Evolutionary conservation across 768 basidiomycete species (phyloP).

Genomic region (Amanita muscaria): DNA sequence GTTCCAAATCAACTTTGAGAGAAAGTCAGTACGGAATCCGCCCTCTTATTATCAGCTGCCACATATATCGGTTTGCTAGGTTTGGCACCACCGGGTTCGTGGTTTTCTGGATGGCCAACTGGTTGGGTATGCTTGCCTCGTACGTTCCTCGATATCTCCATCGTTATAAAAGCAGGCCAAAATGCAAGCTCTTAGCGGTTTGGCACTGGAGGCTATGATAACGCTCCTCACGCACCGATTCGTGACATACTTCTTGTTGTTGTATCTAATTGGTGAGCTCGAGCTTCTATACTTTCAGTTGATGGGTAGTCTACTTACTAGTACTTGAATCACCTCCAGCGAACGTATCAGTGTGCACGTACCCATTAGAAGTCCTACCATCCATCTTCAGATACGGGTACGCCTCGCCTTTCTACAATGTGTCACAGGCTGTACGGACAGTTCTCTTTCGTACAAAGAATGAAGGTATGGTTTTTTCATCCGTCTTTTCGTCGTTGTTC

Average conservation of each 20-base stretch:
- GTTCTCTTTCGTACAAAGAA: constrained; percentile 55
- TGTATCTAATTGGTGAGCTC: constrained; percentile 53
- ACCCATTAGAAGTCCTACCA: constrained; percentile 47
- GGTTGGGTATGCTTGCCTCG: constrained; percentile 48
- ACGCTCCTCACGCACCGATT: constrained; percentile 44
- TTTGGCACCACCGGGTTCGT: constrained; percentile 47
- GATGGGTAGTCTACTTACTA: too few relatives aligned
- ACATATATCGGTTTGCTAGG: constrained; percentile 14
- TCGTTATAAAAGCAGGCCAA: background rate
- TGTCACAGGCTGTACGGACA: constrained; percentile 43
- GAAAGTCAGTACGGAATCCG: constrained; percentile 26
- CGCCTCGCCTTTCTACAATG: constrained; percentile 56
- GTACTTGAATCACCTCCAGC: constrained; percentile 20
- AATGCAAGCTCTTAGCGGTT: constrained; percentile 32
- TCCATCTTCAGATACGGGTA: constrained; percentile 50
- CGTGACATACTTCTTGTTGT: constrained; percentile 51
- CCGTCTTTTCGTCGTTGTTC: background rate
- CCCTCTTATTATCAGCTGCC: background rate
- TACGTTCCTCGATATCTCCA: constrained; percentile 21
- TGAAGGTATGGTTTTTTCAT: constrained; percentile 26
- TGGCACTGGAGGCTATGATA: constrained; percentile 52
- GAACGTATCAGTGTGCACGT: constrained; percentile 49
- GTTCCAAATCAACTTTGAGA: constrained; percentile 47
- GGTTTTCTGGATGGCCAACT: constrained; percentile 63
- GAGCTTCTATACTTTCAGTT: too few relatives aligned